A percentile compares a stretch with the other conserved stretches of the same genome.
phyloP scores from a whole-genome alignment of 2,329 filamentous ascomycete genomes.

The Botrytis sinoallii region DNA sequence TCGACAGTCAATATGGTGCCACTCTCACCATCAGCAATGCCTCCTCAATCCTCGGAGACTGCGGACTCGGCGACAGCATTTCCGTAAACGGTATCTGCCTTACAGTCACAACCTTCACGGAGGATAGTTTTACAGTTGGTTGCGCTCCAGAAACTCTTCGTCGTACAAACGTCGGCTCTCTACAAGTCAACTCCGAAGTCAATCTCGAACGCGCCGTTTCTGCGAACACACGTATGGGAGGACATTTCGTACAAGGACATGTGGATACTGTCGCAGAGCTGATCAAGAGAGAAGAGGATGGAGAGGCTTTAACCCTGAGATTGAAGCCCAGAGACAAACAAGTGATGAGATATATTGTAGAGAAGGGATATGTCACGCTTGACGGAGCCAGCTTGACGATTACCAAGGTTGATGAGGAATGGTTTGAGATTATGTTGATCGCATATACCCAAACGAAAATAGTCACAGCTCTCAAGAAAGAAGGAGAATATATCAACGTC shows the following conservation, averaged over 20 bases:
- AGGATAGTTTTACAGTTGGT: constrained; percentile 76
- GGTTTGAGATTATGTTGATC: constrained; percentile 98
- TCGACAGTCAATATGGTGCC: constrained; percentile 80
- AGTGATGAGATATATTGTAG: constrained; percentile 83
- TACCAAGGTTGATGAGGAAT: constrained; percentile 76
- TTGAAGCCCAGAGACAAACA: constrained; percentile 67
- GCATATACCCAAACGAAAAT: constrained; percentile 93
- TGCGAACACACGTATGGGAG: constrained; percentile 91
- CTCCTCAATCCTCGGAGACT: constrained; percentile 72
- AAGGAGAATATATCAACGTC: constrained; percentile 39
- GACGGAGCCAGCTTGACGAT: constrained; percentile 94
- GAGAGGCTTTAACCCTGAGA: constrained; percentile 85
- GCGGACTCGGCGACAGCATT: constrained; percentile 88
- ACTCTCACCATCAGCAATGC: constrained; percentile 80
- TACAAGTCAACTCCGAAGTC: constrained; percentile 64
- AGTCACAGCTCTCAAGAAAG: constrained; percentile 43
- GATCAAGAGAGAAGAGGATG: constrained; percentile 69
- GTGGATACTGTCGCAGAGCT: constrained; percentile 87
- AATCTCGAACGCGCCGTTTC: constrained; percentile 94
- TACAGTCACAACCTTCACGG: constrained; percentile 74
- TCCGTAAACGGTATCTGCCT: constrained; percentile 94
- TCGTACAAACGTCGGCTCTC: constrained; percentile 84
- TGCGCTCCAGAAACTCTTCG: constrained; percentile 94
- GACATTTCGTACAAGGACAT: constrained; percentile 97
- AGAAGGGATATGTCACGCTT: constrained; percentile 93